phyloP scores from a whole-genome alignment of 495 filamentous ascomycete genomes.

The Saxophila tyrrhenica region DNA sequence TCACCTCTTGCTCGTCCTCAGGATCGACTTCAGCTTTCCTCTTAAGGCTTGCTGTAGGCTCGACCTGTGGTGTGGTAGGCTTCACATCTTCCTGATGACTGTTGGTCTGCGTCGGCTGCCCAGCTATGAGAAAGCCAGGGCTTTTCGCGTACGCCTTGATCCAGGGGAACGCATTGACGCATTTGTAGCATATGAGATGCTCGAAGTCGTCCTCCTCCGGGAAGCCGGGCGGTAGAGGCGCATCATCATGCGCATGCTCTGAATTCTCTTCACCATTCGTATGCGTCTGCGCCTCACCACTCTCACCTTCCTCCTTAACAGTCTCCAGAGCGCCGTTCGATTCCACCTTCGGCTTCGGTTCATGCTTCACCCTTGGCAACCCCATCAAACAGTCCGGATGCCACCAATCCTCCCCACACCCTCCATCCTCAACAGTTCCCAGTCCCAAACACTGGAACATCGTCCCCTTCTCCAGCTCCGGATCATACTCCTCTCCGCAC shows the following conservation, averaged over 20 bases:
- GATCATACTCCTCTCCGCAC: slow-evolving; percentile 75
- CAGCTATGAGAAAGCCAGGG: slow-evolving; percentile 65
- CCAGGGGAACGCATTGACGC: slow-evolving; percentile 80
- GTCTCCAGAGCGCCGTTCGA: slow-evolving; percentile 12
- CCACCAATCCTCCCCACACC: slow-evolving; percentile 98
- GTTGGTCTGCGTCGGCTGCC: slow-evolving; percentile 24
- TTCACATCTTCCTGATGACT: slow-evolving; percentile 1
- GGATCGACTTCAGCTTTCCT: slow-evolving; percentile 59
- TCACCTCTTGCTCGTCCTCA: slow-evolving; percentile 19
- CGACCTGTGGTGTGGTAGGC: not conserved
- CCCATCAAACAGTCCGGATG: slow-evolving; percentile 92
- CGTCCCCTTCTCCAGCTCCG: slow-evolving; percentile 80
- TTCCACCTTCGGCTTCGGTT: slow-evolving; percentile 17
- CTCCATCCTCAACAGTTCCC: slow-evolving; percentile 64
- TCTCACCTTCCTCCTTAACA: slow-evolving; percentile 16
- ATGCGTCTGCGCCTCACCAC: slow-evolving; percentile 7
- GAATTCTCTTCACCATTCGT: slow-evolving; percentile 5
- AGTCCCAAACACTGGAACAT: slow-evolving; percentile 98
- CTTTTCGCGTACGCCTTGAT: slow-evolving; percentile 82
- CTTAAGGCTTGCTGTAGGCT: slow-evolving; percentile 45
- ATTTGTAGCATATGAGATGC: slow-evolving; percentile 86
- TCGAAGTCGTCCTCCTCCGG: slow-evolving; percentile 82
- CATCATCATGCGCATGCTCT: slow-evolving; percentile 33
- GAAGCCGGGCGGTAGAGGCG: slow-evolving; percentile 67
- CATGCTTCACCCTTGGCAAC: slow-evolving; percentile 46